Base-by-base conservation (phyloP, 1,284 basidiomycete species). In the Caloboletus inedulis region DNA sequence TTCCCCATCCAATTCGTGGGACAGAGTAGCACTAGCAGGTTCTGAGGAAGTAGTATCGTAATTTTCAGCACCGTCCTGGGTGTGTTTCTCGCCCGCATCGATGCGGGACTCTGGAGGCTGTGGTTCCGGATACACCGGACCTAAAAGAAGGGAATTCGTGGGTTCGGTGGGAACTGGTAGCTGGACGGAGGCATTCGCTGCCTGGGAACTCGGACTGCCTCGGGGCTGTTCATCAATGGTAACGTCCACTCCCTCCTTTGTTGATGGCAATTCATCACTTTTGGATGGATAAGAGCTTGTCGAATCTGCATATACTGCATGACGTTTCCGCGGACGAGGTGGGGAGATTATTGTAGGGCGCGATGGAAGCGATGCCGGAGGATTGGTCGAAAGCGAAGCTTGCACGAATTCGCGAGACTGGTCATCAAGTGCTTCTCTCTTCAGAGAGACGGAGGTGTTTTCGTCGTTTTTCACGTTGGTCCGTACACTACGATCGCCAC, bases 401-500 rank as follows among this genome's bases (percentile, higher is more conserved):
- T 13, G 36, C 21, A 49, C 30, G 13, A 46, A 42, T 34, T 53
- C 34, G 16, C 16, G 46, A 19, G 42, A 19, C 8, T 29, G 52
- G 3, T 57, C 52, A 16, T 54, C 53, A 13, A 37, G 21, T 18
- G 57, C 59, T 47, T 69, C 64, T 29, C 8, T 48, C 49, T 62
- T 64, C 29, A 49, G 3, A 37, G 6, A 5, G 16, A 43, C 12
- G 6, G 13, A 14, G 1, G 33, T 19, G 2, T 16, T 29, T 14
- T 55, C 68, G 47, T 69, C 69, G 41, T 3, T 49, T 41, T 69
- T 69, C 39, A 55, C 54, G 18, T 18, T 53, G 14, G n/a, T 55
- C 13, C 57, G 62, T n/a, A 53, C 66, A 40, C 66, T 70, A 27
- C 69, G 61, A 42, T 71, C 68, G 13, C 66, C 68, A 34, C 55